Evolutionary conservation across 2,329 filamentous ascomycete species (phyloP), one percentile per base, ranked within the genome.

Genomic region (Fusarium falciforme): DNA sequence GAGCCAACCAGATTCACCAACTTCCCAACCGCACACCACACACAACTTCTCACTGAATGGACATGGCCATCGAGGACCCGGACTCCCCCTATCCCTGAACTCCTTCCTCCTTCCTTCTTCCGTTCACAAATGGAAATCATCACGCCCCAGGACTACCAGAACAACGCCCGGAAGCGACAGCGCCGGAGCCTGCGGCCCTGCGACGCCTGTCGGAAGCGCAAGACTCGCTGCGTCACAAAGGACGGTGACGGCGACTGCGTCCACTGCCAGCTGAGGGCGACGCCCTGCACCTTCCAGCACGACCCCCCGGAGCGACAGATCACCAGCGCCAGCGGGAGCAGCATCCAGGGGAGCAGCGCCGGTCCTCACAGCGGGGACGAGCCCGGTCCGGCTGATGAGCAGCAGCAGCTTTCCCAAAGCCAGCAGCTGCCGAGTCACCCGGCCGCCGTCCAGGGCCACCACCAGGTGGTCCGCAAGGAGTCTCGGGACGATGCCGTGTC

Each of bases 181-280:
- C 76, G 78, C 22, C 78, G 79, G 54, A 79, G 75, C 47, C 70
- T 74, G 12, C 74, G 80, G 25, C 80, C 80, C 33, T 82, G 80
- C 69, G 80, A 81, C 40, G 77, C 80, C 57, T 82, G 80, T 47
- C 79, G 80, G 36, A 80, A 78, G 74, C 74, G 80, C 60, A 82
- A 82, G 70, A 80, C 78, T 57, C 79, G 80, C 58, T 81, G 80
- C 70, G 78, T 81, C n/a, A 79, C 76, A 27, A 78, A 78, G 44
- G 73, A 79, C n/a, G 78, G 77, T 60, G 74, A 79, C 17, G 68
- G 72, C 12, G 72, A 77, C 52, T 79, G 79, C 66, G 76, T 79
- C 22, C 76, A 79, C 55, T 79, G 79, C 70, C 78, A 79, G 69
- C 72, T 79, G 47, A 70, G 76, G 47, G 71, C 75, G 9, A 79